Evolutionary conservation across 1,139 yeast species (phyloP).

Genomic region (Nakaseomyces glabratus): DNA sequence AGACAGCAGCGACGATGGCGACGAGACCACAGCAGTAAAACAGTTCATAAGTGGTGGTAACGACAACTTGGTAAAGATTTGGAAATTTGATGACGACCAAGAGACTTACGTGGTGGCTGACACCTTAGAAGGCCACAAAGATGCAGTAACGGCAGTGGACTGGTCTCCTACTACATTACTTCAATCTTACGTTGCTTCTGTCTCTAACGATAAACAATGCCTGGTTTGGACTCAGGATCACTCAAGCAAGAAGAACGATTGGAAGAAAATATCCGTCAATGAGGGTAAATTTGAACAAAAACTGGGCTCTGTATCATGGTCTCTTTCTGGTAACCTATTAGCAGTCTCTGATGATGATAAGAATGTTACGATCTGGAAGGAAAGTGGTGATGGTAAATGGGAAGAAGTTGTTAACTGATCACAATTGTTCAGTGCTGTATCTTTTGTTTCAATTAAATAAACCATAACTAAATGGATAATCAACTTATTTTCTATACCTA

Average conservation of each 20-base stretch:
- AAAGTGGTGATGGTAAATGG: slow-evolving; percentile 89
- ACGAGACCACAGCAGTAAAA: slow-evolving; percentile 29
- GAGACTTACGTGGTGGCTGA: slow-evolving; percentile 65
- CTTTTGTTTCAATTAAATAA: no score
- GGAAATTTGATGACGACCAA: slow-evolving; percentile 58
- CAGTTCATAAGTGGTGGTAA: slow-evolving; percentile 93
- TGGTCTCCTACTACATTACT: slow-evolving; percentile 92
- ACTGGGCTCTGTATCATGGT: slow-evolving; percentile 98
- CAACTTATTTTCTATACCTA: no score
- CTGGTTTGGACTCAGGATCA: slow-evolving; percentile 84
- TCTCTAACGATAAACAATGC: slow-evolving; percentile 96
- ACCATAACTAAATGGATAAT: no score
- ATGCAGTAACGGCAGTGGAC: slow-evolving; percentile 98
- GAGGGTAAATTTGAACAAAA: slow-evolving; percentile 89
- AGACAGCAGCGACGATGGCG: no score
- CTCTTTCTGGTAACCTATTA: slow-evolving; percentile 85
- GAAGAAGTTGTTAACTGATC: slow-evolving; percentile 57
- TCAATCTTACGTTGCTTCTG: slow-evolving; percentile 91
- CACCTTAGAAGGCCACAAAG: slow-evolving; percentile 79
- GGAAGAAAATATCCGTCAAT: slow-evolving; percentile 73
- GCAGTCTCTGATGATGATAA: slow-evolving; percentile 97
- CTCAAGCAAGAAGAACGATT: slow-evolving; percentile 42
- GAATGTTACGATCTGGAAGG: slow-evolving; percentile 94
- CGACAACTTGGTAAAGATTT: slow-evolving; percentile 84
- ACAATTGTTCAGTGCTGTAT: slow-evolving; percentile 7